Evolutionary conservation across 1,284 basidiomycete genomes (phyloP).

Genomic region (Sanghuangporus baumii): DNA sequence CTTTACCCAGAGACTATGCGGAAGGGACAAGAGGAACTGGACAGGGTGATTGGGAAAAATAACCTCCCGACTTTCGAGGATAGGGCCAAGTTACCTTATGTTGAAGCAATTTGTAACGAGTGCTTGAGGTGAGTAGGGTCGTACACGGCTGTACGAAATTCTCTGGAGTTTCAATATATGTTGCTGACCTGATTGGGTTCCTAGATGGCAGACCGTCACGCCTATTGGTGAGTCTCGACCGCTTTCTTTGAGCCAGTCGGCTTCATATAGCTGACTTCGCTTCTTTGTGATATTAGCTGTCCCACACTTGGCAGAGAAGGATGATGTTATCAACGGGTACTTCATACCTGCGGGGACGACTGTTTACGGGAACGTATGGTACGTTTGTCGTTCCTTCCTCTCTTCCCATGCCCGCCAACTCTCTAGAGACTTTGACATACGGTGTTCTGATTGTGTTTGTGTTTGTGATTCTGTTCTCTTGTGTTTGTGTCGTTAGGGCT

Average conservation of each 20-base stretch:
- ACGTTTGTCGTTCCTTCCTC: not conserved
- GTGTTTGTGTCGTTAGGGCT: slow-evolving; percentile 31
- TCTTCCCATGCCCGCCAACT: too few species aligned
- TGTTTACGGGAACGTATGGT: slow-evolving; percentile 18
- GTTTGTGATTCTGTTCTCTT: not conserved
- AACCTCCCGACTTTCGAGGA: slow-evolving; percentile 22
- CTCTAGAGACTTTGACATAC: too few species aligned
- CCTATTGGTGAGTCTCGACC: slow-evolving; percentile 5
- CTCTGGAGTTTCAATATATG: not conserved
- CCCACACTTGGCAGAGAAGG: slow-evolving; percentile 25
- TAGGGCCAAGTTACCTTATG: slow-evolving; percentile 21
- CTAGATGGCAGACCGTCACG: not conserved
- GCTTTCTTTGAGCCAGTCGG: not conserved
- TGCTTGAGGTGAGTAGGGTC: not conserved
- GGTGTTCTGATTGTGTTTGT: not conserved
- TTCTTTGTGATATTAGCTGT: not conserved
- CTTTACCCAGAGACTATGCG: slow-evolving; percentile 19
- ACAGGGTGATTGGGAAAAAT: slow-evolving; percentile 21
- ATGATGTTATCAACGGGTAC: slow-evolving; percentile 19
- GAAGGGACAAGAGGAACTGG: slow-evolving; percentile 23
- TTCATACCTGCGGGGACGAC: slow-evolving; percentile 19
- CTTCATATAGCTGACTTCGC: not conserved
- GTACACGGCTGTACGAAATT: not conserved
- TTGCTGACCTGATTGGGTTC: not conserved
- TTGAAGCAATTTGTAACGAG: slow-evolving; percentile 23